phyloP scores from a whole-genome alignment of 2,329 filamentous ascomycete species.

The Colletotrichum ledebouriae region DNA sequence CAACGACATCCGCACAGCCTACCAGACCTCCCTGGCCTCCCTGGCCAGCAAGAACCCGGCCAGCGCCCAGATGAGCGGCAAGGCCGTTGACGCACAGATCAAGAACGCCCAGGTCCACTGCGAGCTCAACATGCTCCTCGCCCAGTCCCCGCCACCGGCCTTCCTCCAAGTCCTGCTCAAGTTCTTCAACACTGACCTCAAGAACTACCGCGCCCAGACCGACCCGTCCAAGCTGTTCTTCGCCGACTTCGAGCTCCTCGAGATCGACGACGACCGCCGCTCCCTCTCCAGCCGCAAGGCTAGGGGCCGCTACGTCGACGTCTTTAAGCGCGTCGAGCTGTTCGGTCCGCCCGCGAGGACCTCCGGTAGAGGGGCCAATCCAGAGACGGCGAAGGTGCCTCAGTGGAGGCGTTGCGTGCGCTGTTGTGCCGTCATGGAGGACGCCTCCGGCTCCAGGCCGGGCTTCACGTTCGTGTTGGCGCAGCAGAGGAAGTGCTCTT shows the following conservation, averaged over 20 bases:
- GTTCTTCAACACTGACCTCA: conserved; percentile 72
- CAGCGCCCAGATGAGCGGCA: conserved; percentile 53
- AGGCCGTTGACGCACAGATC: conserved; percentile 59
- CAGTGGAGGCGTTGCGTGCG: conserved; percentile 67
- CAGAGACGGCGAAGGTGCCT: conserved; percentile 51
- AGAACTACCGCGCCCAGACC: conserved; percentile 68
- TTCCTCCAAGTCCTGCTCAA: conserved; percentile 73
- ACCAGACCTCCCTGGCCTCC: conserved; percentile 60
- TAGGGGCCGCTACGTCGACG: conserved; percentile 61
- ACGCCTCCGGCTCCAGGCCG: conserved; percentile 61
- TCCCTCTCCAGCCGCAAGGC: conserved; percentile 58
- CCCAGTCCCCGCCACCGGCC: conserved; percentile 58
- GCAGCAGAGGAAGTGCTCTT: conserved; percentile 69
- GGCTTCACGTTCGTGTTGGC: conserved; percentile 67
- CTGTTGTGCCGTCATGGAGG: conserved; percentile 76
- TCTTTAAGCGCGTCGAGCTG: conserved; percentile 72
- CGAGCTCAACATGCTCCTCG: conserved; percentile 67
- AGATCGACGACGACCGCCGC: conserved; percentile 70
- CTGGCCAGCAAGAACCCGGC: conserved; percentile 62
- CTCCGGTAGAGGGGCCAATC: conserved; percentile 52
- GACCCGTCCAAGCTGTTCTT: conserved; percentile 80
- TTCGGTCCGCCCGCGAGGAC: conserved; percentile 13
- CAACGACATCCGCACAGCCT: conserved; percentile 64
- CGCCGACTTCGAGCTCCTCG: conserved; percentile 77
- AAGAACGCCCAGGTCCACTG: conserved; percentile 62